Evolutionary conservation across 495 filamentous ascomycete species (phyloP).

Genomic region (Aspergillus conjunctus): DNA sequence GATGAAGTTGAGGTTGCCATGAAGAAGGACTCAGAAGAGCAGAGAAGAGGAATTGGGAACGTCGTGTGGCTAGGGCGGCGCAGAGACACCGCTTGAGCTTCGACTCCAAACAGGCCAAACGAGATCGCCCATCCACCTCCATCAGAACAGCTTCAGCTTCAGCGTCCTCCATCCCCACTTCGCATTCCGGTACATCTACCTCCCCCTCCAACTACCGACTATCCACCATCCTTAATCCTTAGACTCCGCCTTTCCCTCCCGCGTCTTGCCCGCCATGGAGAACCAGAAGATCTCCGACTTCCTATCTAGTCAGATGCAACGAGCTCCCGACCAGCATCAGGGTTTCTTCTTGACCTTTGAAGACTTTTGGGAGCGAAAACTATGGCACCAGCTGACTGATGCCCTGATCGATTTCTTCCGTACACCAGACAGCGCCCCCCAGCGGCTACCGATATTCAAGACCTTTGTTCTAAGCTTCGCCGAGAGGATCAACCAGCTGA

Average conservation of each 20-base stretch:
- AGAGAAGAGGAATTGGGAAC: background rate
- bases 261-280: conserved; percentile 59
- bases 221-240: background rate
- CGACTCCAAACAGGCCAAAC: conserved; percentile 13
- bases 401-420: conserved; percentile 87
- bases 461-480: conserved; percentile 94
- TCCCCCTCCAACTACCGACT: conserved; percentile 6
- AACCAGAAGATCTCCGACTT: conserved; percentile 88
- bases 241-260: conserved; percentile 4
- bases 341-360: conserved; percentile 88
- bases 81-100: conserved; percentile 27
- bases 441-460: conserved; percentile 88
- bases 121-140: conserved; percentile 18
- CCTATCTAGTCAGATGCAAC: conserved; percentile 81
- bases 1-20: background rate
- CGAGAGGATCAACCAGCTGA: conserved; percentile 98
- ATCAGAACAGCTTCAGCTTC: conserved; percentile 20
- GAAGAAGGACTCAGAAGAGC: background rate
- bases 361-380: conserved; percentile 96
- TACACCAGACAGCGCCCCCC: conserved; percentile 72
- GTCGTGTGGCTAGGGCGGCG: conserved; percentile 22
- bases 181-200: conserved; percentile 7
- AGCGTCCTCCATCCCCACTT: conserved; percentile 6
- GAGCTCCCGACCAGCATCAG: conserved; percentile 84
- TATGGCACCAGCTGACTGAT: conserved; percentile 99